Evolutionary conservation across 306 rosid species (phyloP).

Genomic region (Trichosanthes truncata): DNA sequence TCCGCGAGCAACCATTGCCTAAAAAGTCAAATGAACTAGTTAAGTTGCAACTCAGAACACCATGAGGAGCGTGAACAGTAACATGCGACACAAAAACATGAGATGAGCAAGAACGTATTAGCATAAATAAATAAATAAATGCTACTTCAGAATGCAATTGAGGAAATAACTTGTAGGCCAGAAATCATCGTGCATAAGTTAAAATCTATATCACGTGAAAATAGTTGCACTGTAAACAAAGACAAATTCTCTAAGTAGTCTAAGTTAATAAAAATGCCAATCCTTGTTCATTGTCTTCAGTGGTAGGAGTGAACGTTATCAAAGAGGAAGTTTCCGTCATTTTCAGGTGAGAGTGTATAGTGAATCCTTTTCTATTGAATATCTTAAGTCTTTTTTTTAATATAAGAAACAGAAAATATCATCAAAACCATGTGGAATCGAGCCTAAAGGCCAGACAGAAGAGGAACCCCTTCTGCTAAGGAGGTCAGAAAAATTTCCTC

Average conservation of each 20-base stretch:
- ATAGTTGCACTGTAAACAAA: neutral
- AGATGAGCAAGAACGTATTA: neutral
- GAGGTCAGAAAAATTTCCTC: neutral
- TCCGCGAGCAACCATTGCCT: slow-evolving; percentile 99
- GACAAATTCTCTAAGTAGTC: neutral
- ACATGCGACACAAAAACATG: neutral
- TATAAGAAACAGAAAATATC: neutral
- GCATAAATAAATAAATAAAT: neutral
- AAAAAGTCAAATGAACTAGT: slow-evolving; percentile 17
- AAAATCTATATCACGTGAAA: neutral
- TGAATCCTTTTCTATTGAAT: neutral
- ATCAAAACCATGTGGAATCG: neutral
- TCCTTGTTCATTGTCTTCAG: neutral
- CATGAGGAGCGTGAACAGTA: neutral
- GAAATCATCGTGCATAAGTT: neutral
- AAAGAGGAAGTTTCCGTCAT: neutral
- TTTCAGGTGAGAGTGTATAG: neutral
- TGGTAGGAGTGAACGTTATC: neutral
- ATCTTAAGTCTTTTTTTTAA: neutral
- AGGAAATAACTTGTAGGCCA: neutral
- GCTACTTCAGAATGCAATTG: neutral
- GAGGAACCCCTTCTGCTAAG: neutral
- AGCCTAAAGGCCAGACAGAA: neutral
- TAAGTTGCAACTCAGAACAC: neutral
- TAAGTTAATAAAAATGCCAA: neutral